Evolutionary conservation across 805 yeast species (phyloP).

Genomic region (Myxozyma mucilagina): DNA sequence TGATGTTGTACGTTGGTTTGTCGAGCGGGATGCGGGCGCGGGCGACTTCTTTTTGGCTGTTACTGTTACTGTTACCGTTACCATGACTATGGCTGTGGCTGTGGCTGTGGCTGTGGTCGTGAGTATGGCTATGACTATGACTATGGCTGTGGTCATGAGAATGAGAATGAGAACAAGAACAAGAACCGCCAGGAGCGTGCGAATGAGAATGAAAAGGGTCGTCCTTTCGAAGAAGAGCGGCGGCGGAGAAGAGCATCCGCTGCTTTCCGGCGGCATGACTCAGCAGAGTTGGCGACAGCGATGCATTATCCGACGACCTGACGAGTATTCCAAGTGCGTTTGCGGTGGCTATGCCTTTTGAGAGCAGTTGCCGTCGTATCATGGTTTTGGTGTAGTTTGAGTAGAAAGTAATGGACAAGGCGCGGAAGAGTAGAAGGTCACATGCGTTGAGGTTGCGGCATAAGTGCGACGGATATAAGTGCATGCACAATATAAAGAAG

Average conservation of each 20-base stretch:
- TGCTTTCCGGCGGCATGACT: neutral
- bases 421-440: no score
- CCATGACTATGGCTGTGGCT: no score
- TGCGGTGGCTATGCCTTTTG: neutral
- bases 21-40: slow-evolving; percentile 46
- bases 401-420: no score
- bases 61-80: slow-evolving; percentile 2
- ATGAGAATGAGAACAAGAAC: neutral
- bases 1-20: slow-evolving; percentile 78
- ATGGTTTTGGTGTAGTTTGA: neutral
- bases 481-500: no score
- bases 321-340: neutral
- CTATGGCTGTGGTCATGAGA: neutral
- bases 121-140: slow-evolving; percentile 4
- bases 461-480: no score
- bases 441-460: no score
- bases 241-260: neutral
- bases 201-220: neutral
- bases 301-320: neutral
- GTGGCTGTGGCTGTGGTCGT: no score
- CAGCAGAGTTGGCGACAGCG: neutral
- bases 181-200: neutral
- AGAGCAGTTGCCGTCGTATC: neutral
- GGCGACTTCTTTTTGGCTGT: slow-evolving; percentile 16
- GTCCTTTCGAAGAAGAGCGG: neutral